These are phyloP conservation scores for Hippophae rhamnoides DNA, from an alignment of 306 rosid species.

Conservation along the genomic window DNA sequence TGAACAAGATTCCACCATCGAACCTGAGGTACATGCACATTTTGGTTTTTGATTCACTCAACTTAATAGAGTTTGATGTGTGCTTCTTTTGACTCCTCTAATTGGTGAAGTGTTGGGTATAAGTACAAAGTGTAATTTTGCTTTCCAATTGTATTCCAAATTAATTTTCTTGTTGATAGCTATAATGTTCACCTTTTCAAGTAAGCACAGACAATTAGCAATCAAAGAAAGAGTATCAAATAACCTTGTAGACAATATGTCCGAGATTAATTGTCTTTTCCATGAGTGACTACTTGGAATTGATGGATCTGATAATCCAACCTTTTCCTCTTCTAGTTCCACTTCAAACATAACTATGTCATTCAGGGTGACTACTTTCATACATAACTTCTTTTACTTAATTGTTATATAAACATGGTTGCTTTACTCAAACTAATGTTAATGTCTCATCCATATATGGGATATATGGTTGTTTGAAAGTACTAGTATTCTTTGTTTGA, in stretches of 20 bases:
- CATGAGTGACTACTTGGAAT: conserved; percentile 30
- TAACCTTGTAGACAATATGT: background rate
- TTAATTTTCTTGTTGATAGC: no score
- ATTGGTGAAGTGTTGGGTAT: background rate
- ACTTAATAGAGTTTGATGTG: no score
- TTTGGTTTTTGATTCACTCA: background rate
- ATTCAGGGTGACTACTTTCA: background rate
- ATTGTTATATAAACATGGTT: no score
- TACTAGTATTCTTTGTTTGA: no score
- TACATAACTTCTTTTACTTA: no score
- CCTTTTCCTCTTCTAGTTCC: conserved; percentile 28
- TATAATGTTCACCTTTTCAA: conserved; percentile 4
- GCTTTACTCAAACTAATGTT: no score
- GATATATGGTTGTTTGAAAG: no score
- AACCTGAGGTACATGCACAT: conserved; percentile 7
- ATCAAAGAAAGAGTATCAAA: conserved; percentile 15
- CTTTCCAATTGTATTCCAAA: background rate
- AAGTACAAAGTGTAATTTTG: background rate
- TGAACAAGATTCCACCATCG: conserved; percentile 21
- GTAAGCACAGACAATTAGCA: conserved; percentile 9
- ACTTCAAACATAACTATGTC: conserved; percentile 31
- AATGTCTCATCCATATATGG: no score
- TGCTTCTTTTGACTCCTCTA: no score
- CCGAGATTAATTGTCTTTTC: conserved; percentile 10
- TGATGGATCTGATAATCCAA: conserved; percentile 28